Conservation (phyloP, 1,139 yeast genomes). For the Blastobotrys elegans region DNA sequence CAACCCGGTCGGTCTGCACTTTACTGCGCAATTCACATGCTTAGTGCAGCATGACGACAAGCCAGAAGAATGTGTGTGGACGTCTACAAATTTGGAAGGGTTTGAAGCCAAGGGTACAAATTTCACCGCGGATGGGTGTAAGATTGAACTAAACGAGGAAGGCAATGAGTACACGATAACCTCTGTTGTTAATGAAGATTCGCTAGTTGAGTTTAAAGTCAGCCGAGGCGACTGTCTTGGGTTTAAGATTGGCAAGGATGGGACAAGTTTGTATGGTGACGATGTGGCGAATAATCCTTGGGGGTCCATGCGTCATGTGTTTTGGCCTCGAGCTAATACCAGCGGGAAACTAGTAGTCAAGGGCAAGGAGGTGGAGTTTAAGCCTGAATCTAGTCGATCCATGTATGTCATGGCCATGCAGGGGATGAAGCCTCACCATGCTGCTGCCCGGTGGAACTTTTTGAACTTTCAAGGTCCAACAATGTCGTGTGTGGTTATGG, state of each 20-base stretch:
- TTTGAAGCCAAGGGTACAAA: conserved; percentile 72
- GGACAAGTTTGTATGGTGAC: conserved; percentile 73
- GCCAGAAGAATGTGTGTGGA: conserved; percentile 62
- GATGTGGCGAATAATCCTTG: conserved; percentile 78
- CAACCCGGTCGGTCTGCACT: conserved; percentile 79
- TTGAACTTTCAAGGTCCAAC: conserved; percentile 78
- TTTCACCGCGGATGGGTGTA: conserved; percentile 60
- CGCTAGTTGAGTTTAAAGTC: conserved; percentile 66
- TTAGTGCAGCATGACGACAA: conserved; percentile 56
- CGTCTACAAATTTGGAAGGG: conserved; percentile 82
- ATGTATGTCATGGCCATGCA: conserved; percentile 98
- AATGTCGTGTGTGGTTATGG: conserved; percentile 81
- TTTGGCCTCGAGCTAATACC: conserved; percentile 87
- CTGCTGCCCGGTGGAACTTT: conserved; percentile 96
- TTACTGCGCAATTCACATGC: conserved; percentile 93
- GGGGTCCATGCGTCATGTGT: conserved; percentile 95
- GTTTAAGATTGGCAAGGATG: conserved; percentile 85
- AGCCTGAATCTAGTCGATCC: conserved; percentile 49
- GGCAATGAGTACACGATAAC: conserved; percentile 53
- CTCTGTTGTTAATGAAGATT: conserved; percentile 62
- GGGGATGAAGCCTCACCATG: conserved; percentile 99
- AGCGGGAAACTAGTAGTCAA: conserved; percentile 52
- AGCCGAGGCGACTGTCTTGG: conserved; percentile 62
- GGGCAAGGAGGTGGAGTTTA: conserved; percentile 30
- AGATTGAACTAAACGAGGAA: conserved; percentile 57